Evolutionary conservation across 352 stramenopile genomes (phyloP), one percentile per base, ranked within the genome.

Genomic region (Pilasporangium apinafurcum): DNA sequence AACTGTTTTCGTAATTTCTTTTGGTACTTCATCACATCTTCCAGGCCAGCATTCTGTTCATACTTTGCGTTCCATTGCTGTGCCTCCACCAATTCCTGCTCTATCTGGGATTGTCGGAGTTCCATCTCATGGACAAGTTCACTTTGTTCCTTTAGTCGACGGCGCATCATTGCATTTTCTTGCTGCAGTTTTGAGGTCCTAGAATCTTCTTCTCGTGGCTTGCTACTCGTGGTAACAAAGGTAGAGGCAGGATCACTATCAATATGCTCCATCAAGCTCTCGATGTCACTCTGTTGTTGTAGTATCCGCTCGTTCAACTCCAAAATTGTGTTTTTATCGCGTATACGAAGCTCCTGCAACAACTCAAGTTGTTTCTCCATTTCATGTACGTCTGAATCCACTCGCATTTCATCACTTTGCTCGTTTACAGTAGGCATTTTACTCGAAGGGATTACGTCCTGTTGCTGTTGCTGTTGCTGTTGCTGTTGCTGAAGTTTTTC

Each of bases 1-100:
- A 88, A 52, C 29, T 88, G 61, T n/a, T 67, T 54, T 4, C 74
- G 70, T 3, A 92, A 55, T 33, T 84, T 79, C 54, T 85, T 86
- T 28, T 89, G 72, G 51, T 72, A 76, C 32, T 67, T 75, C 33
- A 87, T 57, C n/a, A 86, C 69, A 39, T 88, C 79, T 48, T 87
- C 74, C 16, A 92, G 37, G 0, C 79, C 79, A 25, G 73, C 71
- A 16, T 65, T 49, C 8, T 64, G 48, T 42, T 92, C 79, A 27
- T 92, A 92, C 24, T 74, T 75, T 3, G 56, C 62, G 43, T 86
- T 89, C 69, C 66, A 85, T 18, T 65, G 57, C 21, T 85, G 59
- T 0, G 75, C 68, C 12, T 87, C 71, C 13, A 56, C 48, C 1
- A 85, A 49, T 31, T 84, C 56, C 4, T 76, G 65, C 51, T 92